These are phyloP conservation scores for Sporothrix euskadiensis DNA, from an alignment of 2,329 filamentous ascomycete genomes.

Conservation along the genomic window DNA sequence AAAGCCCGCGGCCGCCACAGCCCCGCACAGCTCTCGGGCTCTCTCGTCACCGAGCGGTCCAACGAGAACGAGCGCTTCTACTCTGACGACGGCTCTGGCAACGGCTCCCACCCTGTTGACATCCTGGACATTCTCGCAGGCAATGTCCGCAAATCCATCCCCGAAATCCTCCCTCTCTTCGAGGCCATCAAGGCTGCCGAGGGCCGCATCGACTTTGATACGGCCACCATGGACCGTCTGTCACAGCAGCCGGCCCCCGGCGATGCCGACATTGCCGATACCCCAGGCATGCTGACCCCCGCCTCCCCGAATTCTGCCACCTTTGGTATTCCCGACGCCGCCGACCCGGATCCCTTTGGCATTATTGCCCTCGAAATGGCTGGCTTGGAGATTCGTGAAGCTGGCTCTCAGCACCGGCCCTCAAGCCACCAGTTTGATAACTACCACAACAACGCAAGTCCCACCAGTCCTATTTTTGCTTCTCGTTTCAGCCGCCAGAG, in stretches of 20 bases:
- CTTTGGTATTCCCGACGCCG: conserved; percentile 72
- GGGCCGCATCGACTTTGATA: conserved; percentile 74
- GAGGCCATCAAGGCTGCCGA: conserved; percentile 88
- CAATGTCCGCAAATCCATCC: conserved; percentile 55
- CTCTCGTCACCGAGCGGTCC: conserved; percentile 56
- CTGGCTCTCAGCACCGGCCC: conserved; percentile 73
- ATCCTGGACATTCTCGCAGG: conserved; percentile 60
- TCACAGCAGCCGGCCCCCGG: conserved; percentile 71
- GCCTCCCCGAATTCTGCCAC: conserved; percentile 43
- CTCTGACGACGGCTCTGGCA: conserved; percentile 35
- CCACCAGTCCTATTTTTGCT: conserved; percentile 69
- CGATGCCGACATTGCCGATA: conserved; percentile 61
- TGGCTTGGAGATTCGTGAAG: conserved; percentile 85
- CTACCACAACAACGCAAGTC: conserved; percentile 67
- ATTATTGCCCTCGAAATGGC: conserved; percentile 88
- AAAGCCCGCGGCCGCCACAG: conserved; percentile 60
- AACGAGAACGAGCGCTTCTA: conserved; percentile 65
- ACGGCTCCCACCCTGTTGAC: conserved; percentile 40
- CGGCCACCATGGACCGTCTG: conserved; percentile 62
- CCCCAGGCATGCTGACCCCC: conserved; percentile 42
- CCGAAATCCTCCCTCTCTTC: conserved; percentile 62
- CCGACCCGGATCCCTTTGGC: conserved; percentile 90
- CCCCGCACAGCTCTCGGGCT: conserved; percentile 57
- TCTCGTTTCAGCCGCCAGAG: conserved; percentile 63
- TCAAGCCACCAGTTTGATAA: conserved; percentile 74